Evolutionary conservation across 1,284 basidiomycete species (phyloP).

Genomic region (Ustilago tritici): DNA sequence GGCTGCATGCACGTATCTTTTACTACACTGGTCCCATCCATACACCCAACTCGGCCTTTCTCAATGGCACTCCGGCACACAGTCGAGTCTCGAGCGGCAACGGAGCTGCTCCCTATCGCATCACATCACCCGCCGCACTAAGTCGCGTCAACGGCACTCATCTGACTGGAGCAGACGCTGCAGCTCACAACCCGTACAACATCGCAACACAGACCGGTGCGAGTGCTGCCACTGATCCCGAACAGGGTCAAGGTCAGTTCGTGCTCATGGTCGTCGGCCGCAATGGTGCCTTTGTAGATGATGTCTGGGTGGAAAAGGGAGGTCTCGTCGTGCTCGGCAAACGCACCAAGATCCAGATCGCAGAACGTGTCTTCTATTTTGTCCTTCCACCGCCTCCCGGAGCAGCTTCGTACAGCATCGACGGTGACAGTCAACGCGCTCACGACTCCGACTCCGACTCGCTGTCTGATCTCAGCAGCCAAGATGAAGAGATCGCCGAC

Average conservation of each 20-base stretch:
- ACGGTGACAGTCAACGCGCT: conserved; percentile 31
- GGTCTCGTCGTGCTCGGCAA: conserved; percentile 76
- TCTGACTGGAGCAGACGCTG: conserved; percentile 17
- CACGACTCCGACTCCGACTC: conserved; percentile 50
- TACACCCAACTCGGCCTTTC: conserved; percentile 31
- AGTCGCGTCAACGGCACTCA: conserved; percentile 45
- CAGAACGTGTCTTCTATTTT: conserved; percentile 96
- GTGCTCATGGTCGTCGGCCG: conserved; percentile 89
- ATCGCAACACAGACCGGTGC: conserved; percentile 23
- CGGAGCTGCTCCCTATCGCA: conserved; percentile 33
- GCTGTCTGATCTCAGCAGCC: conserved; percentile 55
- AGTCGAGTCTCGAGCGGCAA: conserved; percentile 33
- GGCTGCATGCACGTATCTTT: conserved; percentile 94
- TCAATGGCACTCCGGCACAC: conserved; percentile 36
- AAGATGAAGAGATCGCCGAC: conserved; percentile 30
- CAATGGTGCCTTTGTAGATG: conserved; percentile 98
- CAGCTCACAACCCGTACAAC: conserved; percentile 34
- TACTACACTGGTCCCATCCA: conserved; percentile 62
- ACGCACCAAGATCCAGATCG: conserved; percentile 96
- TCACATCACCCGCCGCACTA: conserved; percentile 46
- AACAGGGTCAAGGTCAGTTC: conserved; percentile 78
- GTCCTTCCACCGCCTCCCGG: conserved; percentile 76
- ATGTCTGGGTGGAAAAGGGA: conserved; percentile 90
- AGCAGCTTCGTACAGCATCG: conserved; percentile 31
- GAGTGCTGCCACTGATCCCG: conserved; percentile 22